A percentile compares a stretch with the other conserved stretches of the same genome.
phyloP scores from a whole-genome alignment of 345 rosid species.

The Clarkia xantiana region DNA sequence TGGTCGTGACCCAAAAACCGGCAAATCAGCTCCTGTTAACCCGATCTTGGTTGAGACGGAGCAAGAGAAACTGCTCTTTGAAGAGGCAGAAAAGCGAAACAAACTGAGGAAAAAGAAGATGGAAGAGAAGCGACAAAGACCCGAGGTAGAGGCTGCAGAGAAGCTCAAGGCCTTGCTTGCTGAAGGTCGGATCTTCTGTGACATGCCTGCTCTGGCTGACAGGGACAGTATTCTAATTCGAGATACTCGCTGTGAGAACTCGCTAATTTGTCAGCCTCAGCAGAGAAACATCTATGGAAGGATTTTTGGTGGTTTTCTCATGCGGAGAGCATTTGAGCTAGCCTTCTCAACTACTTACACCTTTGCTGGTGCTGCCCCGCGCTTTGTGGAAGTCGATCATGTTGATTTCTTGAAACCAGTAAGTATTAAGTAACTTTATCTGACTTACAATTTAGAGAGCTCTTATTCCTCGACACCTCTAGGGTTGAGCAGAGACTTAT shows the following conservation, averaged over 20 bases:
- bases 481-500: too few species aligned
- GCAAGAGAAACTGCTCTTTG: conserved; percentile 52
- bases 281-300: conserved; percentile 80
- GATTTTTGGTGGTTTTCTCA: conserved; percentile 77
- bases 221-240: conserved; percentile 71
- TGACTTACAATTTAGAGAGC: too few species aligned
- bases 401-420: conserved; percentile 81
- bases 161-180: conserved; percentile 49
- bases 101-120: conserved; percentile 45
- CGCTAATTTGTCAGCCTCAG: conserved; percentile 77
- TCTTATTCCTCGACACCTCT: too few species aligned
- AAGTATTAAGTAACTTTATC: conserved; percentile 15
- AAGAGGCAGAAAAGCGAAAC: conserved; percentile 76
- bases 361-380: conserved; percentile 73
- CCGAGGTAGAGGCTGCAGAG: conserved; percentile 28
- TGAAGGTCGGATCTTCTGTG: conserved; percentile 68
- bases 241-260: conserved; percentile 53
- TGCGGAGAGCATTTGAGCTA: conserved; percentile 76
- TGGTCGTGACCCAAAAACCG: conserved; percentile 68
- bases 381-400: conserved; percentile 71
- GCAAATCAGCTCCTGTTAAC: conserved; percentile 65
- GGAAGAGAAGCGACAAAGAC: conserved; percentile 19
- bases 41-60: conserved; percentile 52
- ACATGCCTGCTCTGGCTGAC: conserved; percentile 91
- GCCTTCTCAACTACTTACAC: conserved; percentile 76